Evolutionary conservation across 768 basidiomycete genomes (phyloP).

Genomic region (Podaxis pistillaris): DNA sequence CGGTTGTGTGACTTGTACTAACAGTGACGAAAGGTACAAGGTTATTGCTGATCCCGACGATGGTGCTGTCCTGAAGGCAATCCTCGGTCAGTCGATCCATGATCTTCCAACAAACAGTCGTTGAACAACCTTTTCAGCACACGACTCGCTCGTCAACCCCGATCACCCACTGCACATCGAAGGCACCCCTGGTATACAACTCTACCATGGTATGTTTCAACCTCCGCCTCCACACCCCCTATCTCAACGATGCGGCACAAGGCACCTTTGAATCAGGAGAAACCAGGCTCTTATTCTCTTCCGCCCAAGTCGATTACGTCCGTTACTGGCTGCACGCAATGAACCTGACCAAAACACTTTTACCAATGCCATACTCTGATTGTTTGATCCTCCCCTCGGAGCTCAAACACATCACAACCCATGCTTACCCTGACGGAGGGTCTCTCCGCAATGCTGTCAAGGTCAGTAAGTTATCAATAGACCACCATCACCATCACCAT

Average conservation of each 20-base stretch:
- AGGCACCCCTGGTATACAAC: constrained; percentile 63
- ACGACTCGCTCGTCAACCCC: constrained; percentile 65
- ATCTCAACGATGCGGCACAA: constrained; percentile 20
- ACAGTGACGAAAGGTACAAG: constrained; percentile 43
- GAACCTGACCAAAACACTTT: constrained; percentile 57
- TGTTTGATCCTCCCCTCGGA: constrained; percentile 64
- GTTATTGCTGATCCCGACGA: constrained; percentile 59
- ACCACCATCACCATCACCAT: neutral
- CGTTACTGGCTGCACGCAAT: constrained; percentile 82
- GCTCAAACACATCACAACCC: constrained; percentile 56
- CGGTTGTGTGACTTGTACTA: constrained; percentile 2
- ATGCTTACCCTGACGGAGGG: constrained; percentile 51
- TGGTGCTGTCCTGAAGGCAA: constrained; percentile 61
- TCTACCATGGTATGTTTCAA: constrained; percentile 58
- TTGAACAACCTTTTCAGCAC: constrained; percentile 34
- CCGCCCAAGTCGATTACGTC: constrained; percentile 81
- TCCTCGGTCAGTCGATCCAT: constrained; percentile 41
- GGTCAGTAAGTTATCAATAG: constrained; percentile 31
- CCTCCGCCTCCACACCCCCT: neutral
- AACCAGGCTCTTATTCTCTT: constrained; percentile 78
- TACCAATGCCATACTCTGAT: constrained; percentile 77
- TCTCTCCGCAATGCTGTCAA: constrained; percentile 60
- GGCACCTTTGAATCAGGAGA: constrained; percentile 72
- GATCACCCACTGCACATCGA: constrained; percentile 70
- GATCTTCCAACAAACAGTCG: neutral